Base-by-base conservation (phyloP, 805 yeast genomes). In the Candida orba region DNA sequence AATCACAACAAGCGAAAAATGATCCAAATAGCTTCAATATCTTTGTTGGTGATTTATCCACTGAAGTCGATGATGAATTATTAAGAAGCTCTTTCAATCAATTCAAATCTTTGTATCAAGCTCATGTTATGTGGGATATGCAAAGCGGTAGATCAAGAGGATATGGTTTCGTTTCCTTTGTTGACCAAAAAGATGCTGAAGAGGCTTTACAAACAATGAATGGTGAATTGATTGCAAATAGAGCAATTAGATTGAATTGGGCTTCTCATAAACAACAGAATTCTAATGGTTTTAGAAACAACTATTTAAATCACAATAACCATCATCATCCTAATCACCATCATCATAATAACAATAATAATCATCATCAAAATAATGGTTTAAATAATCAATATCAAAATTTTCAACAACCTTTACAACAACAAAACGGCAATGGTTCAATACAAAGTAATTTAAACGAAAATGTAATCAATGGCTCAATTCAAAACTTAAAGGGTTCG, bases 61-160 rank as follows among this genome's bases (percentile, higher is more conserved):
- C 83, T 8, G 95, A 89, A 55, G 81, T 89, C 32, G 81, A 84
- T 58, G 96, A 89, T 63, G 95, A 84, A 51, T 59, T 76, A 15
- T 71, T 88, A 49, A 69, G 69, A 41, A 65, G 62, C 36, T 70
- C 83, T 12, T 88, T 88, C 58, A 52, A 67, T 6, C 67, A 69
- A 44, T 84, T 75, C 60, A 68, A 70, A 15, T 74, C 88, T 1
- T 67, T 84, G 54, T 67, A 77, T 38, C 93, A 85, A 61, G 96
- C 95, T 12, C 89, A 88, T 53, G 96, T 88, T 29, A 89, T 88
- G 96, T 88, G 96, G 96, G 96, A 89, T 61, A 86, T 87, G 95
- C 90, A 85, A 61, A 83, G 93, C 23, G 93, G 95, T 36, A 73
- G 95, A 59, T 86, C 95, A 3, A 73, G 96, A 65, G 95, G 96